Conservation (phyloP, 2,329 filamentous ascomycete genomes). For the Amauroascus verrucosus region DNA sequence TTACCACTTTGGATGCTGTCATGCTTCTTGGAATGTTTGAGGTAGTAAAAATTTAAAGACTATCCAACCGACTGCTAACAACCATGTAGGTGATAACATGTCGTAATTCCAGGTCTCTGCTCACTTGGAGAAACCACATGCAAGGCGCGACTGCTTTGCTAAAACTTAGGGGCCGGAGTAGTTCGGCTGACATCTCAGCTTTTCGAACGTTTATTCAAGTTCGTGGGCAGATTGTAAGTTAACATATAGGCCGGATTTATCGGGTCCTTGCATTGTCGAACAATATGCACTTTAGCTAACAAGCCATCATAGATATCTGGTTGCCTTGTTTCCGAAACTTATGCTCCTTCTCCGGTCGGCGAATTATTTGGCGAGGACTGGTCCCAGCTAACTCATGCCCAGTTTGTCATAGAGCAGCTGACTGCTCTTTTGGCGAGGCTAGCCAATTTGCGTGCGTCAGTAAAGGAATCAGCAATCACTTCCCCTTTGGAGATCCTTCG, state of each 20-base stretch:
- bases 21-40: conserved; percentile 53
- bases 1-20: conserved; percentile 43
- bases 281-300: background rate
- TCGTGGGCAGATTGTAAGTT: conserved; percentile 13
- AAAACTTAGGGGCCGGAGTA: conserved; percentile 29
- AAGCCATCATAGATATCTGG: conserved; percentile 7
- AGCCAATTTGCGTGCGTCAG: conserved; percentile 28
- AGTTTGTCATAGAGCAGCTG: conserved; percentile 24
- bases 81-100: conserved; percentile 29
- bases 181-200: background rate
- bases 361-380: background rate
- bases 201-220: conserved; percentile 10
- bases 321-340: conserved; percentile 8
- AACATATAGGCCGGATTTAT: background rate
- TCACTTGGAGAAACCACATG: conserved; percentile 49
- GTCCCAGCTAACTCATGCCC: conserved; percentile 1
- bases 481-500: conserved; percentile 25
- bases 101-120: conserved; percentile 38
- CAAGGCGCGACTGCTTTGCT: conserved; percentile 51
- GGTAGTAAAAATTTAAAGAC: conserved; percentile 39
- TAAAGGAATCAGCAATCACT: conserved; percentile 21
- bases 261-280: background rate
- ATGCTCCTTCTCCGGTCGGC: background rate
- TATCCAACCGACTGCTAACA: too few species aligned
- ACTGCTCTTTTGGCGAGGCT: conserved; percentile 24